Conservation (phyloP, 176 grass and related monocot genomes). For the Aegilops sharonensis region DNA sequence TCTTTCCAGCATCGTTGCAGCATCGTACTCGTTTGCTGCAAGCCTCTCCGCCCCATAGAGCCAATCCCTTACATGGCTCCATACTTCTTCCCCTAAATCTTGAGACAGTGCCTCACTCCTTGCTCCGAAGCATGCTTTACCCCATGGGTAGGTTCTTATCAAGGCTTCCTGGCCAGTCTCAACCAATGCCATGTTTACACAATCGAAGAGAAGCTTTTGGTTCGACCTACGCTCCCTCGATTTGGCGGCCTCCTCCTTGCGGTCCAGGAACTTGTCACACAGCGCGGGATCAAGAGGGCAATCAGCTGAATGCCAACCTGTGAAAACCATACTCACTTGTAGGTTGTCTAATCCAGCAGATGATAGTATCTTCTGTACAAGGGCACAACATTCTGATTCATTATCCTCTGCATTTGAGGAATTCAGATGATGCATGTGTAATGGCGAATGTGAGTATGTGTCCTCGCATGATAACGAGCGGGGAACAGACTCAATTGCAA, state of each 20-base stretch:
- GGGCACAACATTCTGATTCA: constrained; percentile 49
- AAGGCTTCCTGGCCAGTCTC: constrained; percentile 58
- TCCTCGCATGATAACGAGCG: constrained; percentile 66
- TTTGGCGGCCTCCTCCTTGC: constrained; percentile 68
- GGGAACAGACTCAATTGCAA: constrained; percentile 44
- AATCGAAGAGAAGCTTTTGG: constrained; percentile 82
- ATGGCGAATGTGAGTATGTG: constrained; percentile 40
- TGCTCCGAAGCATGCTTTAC: constrained; percentile 1
- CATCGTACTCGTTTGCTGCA: constrained; percentile 18
- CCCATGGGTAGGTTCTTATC: constrained; percentile 39
- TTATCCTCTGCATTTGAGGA: constrained; percentile 29
- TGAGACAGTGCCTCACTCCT: constrained; percentile 1
- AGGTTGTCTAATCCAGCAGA: constrained; percentile 55
- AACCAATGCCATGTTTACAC: constrained; percentile 61
- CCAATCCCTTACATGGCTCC: constrained; percentile 53
- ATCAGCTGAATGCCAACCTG: constrained; percentile 63
- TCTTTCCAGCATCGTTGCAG: constrained; percentile 42
- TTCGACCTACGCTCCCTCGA: constrained; percentile 74
- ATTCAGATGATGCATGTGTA: background rate
- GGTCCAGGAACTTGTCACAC: constrained; percentile 66
- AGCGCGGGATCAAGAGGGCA: constrained; percentile 64
- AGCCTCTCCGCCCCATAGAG: constrained; percentile 37
- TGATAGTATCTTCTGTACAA: constrained; percentile 75
- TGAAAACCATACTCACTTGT: constrained; percentile 45
- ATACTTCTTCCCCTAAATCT: constrained; percentile 48